These are phyloP conservation scores for Leonotis leonurus DNA, from an alignment of 257 asterid genomes.

Conservation along the genomic window DNA sequence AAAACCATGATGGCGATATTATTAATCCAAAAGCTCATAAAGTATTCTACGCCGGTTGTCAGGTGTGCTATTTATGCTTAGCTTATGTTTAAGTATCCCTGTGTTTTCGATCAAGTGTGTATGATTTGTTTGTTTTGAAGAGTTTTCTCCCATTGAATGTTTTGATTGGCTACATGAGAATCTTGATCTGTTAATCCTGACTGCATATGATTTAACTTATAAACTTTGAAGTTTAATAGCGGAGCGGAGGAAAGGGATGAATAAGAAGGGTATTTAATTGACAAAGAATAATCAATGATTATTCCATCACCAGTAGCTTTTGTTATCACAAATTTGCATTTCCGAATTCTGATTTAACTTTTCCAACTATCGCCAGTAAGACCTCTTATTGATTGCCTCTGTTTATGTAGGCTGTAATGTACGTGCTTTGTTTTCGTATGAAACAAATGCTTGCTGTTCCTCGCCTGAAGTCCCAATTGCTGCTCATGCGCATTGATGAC, in stretches of 20 bases:
- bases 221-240: neutral
- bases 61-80: constrained; percentile 48
- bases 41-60: constrained; percentile 85
- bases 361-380: too few relatives aligned
- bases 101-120: neutral
- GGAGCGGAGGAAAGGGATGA: neutral
- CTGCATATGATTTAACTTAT: neutral
- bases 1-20: constrained; percentile 39
- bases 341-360: too few relatives aligned
- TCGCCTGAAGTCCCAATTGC: constrained; percentile 49
- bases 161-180: too few relatives aligned
- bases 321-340: too few relatives aligned
- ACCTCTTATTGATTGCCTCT: neutral
- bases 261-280: neutral
- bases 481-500: constrained; percentile 46
- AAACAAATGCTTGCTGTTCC: constrained; percentile 60
- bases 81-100: neutral
- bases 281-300: neutral
- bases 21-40: constrained; percentile 65
- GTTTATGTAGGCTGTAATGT: constrained; percentile 70
- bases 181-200: neutral
- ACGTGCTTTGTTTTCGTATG: constrained; percentile 87
- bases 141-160: too few relatives aligned
- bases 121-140: too few relatives aligned
- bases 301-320: neutral